These are phyloP conservation scores for Capsicum pubescens DNA, from an alignment of 257 asterid species.

Conservation along the genomic window DNA sequence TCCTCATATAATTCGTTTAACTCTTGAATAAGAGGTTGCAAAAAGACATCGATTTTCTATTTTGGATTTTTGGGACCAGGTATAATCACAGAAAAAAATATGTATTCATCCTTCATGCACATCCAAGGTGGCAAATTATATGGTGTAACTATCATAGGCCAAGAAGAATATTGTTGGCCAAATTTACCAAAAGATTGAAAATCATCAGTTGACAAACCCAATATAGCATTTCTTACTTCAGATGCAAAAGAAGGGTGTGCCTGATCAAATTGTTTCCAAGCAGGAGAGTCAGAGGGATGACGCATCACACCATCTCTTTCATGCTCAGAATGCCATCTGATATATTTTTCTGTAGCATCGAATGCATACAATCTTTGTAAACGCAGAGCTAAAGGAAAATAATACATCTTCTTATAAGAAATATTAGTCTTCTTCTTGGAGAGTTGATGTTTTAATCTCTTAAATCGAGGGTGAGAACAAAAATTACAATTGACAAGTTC, in stretches of 20 bases:
- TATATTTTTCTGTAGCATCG: background rate
- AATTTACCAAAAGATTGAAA: background rate
- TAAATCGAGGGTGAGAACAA: background rate
- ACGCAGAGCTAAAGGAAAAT: background rate
- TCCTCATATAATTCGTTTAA: background rate
- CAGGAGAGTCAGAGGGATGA: background rate
- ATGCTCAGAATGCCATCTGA: background rate
- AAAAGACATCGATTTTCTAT: background rate
- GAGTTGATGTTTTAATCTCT: background rate
- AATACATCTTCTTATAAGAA: background rate
- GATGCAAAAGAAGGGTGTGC: background rate
- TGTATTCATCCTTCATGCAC: background rate
- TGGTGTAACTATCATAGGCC: background rate
- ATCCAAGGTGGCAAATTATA: conserved; percentile 23
- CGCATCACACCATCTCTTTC: conserved; percentile 4
- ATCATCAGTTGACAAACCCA: background rate
- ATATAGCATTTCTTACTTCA: background rate
- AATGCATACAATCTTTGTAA: conserved; percentile 22
- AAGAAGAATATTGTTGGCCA: background rate
- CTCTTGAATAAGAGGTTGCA: background rate
- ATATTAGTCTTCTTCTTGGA: background rate
- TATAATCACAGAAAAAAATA: background rate
- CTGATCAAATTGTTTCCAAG: conserved; percentile 25
- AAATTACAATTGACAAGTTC: background rate
- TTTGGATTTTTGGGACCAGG: background rate